Evolutionary conservation across 2,329 filamentous ascomycete species (phyloP), one percentile per base, ranked within the genome.

Genomic region (Aspergillus tamarii): DNA sequence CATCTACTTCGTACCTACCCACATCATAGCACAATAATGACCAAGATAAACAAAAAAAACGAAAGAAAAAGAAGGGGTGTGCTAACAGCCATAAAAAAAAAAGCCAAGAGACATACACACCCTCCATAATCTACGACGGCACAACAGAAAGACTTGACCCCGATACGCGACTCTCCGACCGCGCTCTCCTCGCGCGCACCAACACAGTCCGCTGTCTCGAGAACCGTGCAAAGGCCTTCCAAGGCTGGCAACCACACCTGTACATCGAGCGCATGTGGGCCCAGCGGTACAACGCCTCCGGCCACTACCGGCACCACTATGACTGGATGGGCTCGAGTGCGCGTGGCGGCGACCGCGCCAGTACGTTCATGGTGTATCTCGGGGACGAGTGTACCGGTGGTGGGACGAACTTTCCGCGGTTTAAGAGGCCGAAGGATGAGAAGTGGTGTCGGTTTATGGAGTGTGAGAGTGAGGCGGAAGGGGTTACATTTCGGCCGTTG

Each of bases 361-460:
- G 82, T 61, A 87, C 82, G 3, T 89, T 89, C 69, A 88, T 89
- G 85, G 87, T 89, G 1, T 89, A 88, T 69, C 72, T 89, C 0
- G 75, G 78, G 10, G 82, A 75, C 8, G 77, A 84, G 54, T 86
- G 85, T 65, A 78, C 78, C 19, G 87, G 87, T 1, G 87, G 87
- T 1, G 87, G 86, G 4, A 89, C 87, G 26, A 83, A 88, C 68
- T 89, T 89, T 61, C 87, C 87, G 4, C 75, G 83, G 2, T 64
- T 89, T 21, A 68, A 70, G 43, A 80, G 72, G 74, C 83, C 84
- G 39, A 61, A 62, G 19, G 80, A 77, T 26, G 67, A 73, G 41
- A 74, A 75, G 59, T 89, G 87, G 87, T 88, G 86, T 74, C 74
- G 80, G 59, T 88, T 87, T 67, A 69, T 89, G 28, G 85, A 88